These are phyloP conservation scores for Lachnum nothofagi DNA, from an alignment of 2,329 filamentous ascomycete genomes.

Conservation along the genomic window DNA sequence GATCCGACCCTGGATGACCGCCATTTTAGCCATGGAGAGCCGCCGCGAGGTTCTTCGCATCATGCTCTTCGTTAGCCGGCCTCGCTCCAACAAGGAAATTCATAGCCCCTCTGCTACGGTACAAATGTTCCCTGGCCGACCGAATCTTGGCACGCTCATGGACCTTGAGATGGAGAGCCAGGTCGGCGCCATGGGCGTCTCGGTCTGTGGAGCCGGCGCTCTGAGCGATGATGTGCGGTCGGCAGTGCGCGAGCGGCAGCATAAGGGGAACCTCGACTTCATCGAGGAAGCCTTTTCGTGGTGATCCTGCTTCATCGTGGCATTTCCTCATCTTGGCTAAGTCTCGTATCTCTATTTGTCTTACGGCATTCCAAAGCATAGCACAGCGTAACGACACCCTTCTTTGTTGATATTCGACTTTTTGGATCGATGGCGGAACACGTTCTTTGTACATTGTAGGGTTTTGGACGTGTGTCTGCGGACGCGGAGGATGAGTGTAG, in stretches of 20 bases:
- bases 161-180: slow-evolving; percentile 70
- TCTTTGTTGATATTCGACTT: slow-evolving; percentile 12
- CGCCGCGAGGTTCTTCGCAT: slow-evolving; percentile 70
- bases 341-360: neutral
- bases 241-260: slow-evolving; percentile 60
- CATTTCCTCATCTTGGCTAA: neutral
- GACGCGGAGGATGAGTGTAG: too few species aligned
- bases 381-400: neutral
- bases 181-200: slow-evolving; percentile 67
- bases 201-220: slow-evolving; percentile 68
- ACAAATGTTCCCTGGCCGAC: slow-evolving; percentile 78
- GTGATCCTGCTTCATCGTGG: slow-evolving; percentile 35
- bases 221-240: slow-evolving; percentile 70
- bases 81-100: slow-evolving; percentile 72
- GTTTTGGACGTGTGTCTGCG: too few species aligned
- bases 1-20: slow-evolving; percentile 80
- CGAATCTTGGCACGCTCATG: slow-evolving; percentile 67
- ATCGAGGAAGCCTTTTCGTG: slow-evolving; percentile 72
- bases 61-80: slow-evolving; percentile 72
- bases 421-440: slow-evolving; percentile 3
- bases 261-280: slow-evolving; percentile 66
- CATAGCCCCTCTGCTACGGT: slow-evolving; percentile 72
- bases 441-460: slow-evolving; percentile 18
- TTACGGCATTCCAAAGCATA: neutral
- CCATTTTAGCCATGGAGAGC: slow-evolving; percentile 69